Conservation (phyloP, 164 flowering plant species). For the Stephania yunnanensis region DNA sequence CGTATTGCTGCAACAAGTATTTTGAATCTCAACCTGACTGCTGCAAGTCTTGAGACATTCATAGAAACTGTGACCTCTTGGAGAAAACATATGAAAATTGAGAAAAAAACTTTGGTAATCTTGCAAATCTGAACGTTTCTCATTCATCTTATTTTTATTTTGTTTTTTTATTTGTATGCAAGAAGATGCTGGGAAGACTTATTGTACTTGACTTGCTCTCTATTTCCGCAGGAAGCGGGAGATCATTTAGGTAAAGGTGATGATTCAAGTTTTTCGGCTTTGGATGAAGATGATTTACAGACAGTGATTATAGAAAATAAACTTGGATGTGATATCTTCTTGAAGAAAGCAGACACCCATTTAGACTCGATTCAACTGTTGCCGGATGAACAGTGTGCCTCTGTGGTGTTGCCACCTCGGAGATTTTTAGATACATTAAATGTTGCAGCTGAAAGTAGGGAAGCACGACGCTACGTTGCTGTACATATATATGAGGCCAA, state of each 20-base stretch:
- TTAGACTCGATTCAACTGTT: slow-evolving; percentile 50
- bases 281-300: slow-evolving; percentile 89
- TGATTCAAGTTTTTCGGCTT: slow-evolving; percentile 55
- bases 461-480: slow-evolving; percentile 68
- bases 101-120: slow-evolving; percentile 60
- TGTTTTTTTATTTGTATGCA: neutral
- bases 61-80: slow-evolving; percentile 66
- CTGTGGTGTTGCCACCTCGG: slow-evolving; percentile 88
- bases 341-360: slow-evolving; percentile 60
- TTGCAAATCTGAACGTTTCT: neutral
- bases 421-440: slow-evolving; percentile 78
- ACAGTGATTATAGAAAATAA: slow-evolving; percentile 76
- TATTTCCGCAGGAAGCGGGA: slow-evolving; percentile 49
- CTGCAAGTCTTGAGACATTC: slow-evolving; percentile 76
- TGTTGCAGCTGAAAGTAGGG: slow-evolving; percentile 53
- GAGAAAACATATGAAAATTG: slow-evolving; percentile 75
- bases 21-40: slow-evolving; percentile 76
- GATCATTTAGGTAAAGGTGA: slow-evolving; percentile 25
- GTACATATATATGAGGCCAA: slow-evolving; percentile 75
- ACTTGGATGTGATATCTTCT: slow-evolving; percentile 83
- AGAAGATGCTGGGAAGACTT: neutral
- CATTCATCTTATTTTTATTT: neutral
- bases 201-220: slow-evolving; percentile 1
- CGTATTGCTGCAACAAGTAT: slow-evolving; percentile 83
- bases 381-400: slow-evolving; percentile 38